A percentile compares a stretch with the other conserved stretches of the same genome.
These are phyloP conservation scores for Uncinocarpus reesii DNA, from an alignment of 2,329 filamentous ascomycete genomes.

Conservation along the genomic window DNA sequence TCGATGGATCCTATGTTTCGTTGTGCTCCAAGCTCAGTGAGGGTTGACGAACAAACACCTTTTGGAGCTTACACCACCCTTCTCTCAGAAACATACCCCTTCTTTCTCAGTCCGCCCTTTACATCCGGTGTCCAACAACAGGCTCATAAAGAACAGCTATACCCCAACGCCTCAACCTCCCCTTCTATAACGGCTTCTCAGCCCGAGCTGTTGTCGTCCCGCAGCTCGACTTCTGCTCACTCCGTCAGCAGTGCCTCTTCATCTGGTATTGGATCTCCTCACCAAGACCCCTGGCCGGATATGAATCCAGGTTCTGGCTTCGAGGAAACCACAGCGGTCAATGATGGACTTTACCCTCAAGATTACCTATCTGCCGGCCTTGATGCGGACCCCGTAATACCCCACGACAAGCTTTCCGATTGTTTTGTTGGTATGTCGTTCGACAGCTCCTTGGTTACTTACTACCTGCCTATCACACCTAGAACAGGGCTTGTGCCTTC, in stretches of 20 bases:
- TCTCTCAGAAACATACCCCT: constrained; percentile 13
- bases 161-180: constrained; percentile 8
- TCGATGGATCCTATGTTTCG: constrained; percentile 16
- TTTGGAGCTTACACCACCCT: constrained; percentile 15
- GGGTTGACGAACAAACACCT: constrained; percentile 12
- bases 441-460: constrained; percentile 25
- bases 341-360: constrained; percentile 47
- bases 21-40: constrained; percentile 6
- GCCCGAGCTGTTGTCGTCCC: constrained; percentile 44
- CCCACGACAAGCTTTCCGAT: constrained; percentile 36
- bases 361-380: constrained; percentile 40
- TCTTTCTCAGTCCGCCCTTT: constrained; percentile 13
- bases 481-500: too few species aligned
- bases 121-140: constrained; percentile 4
- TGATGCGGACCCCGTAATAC: constrained; percentile 35
- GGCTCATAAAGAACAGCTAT: constrained; percentile 13
- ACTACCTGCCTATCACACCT: too few species aligned
- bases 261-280: constrained; percentile 57
- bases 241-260: constrained; percentile 51
- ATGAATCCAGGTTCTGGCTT: constrained; percentile 47
- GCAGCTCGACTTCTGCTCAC: constrained; percentile 51
- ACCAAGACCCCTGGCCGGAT: constrained; percentile 51
- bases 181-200: constrained; percentile 27
- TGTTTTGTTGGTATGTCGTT: constrained; percentile 40
- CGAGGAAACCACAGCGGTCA: constrained; percentile 53